Conservation (phyloP, 1,139 yeast species). For the Pichia sp. region DNA sequence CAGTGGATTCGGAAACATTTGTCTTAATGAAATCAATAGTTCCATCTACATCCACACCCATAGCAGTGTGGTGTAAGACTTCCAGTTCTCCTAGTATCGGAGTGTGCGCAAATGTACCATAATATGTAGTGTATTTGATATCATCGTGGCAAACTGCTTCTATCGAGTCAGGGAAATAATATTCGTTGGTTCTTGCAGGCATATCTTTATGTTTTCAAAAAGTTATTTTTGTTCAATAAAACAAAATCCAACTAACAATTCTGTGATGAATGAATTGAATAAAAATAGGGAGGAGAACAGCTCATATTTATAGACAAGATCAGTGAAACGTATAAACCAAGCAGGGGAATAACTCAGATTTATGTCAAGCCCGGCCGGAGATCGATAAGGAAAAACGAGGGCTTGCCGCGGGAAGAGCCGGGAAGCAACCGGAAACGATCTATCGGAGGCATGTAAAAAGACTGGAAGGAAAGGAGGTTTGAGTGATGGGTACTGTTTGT, state of each 20-base stretch:
- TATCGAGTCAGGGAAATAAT: constrained; percentile 12
- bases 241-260: too few relatives aligned
- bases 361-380: not conserved
- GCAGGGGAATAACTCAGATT: not conserved
- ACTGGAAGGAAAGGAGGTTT: too few relatives aligned
- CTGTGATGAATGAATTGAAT: too few relatives aligned
- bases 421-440: not conserved
- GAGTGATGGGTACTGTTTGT: too few relatives aligned
- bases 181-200: constrained; percentile 14
- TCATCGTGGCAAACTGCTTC: constrained; percentile 16
- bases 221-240: too few relatives aligned
- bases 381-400: too few relatives aligned
- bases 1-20: not conserved
- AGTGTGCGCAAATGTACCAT: constrained; percentile 55
- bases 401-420: not conserved
- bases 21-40: constrained; percentile 36
- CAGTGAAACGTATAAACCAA: too few relatives aligned
- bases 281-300: not conserved
- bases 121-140: constrained; percentile 31
- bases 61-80: constrained; percentile 40
- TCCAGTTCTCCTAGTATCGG: constrained; percentile 43
- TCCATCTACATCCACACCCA: constrained; percentile 50
- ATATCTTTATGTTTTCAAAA: not conserved
- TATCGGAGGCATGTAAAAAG: too few relatives aligned
- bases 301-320: not conserved